These are phyloP conservation scores for Malassezia obtusa DNA, from an alignment of 1,284 basidiomycete genomes.

Conservation along the genomic window DNA sequence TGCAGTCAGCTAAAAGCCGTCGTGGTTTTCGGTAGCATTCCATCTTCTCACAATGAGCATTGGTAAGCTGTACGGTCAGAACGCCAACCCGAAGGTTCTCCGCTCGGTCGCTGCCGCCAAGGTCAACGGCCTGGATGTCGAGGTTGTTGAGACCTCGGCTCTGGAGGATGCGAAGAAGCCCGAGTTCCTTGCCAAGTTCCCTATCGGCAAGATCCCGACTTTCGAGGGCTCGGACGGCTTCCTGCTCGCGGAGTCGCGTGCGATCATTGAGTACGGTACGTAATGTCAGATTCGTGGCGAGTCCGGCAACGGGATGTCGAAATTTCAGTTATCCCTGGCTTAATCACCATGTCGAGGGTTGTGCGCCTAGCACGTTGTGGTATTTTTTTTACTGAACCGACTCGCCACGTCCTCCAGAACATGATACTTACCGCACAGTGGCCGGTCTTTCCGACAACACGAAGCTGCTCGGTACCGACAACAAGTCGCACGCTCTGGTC, in stretches of 20 bases:
- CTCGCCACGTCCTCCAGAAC: background rate
- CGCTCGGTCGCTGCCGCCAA: slow-evolving; percentile 34
- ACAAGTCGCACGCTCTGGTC: slow-evolving; percentile 53
- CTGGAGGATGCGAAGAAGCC: slow-evolving; percentile 36
- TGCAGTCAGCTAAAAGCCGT: background rate
- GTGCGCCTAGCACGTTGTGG: slow-evolving; percentile 18
- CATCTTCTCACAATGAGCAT: slow-evolving; percentile 33
- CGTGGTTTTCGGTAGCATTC: background rate
- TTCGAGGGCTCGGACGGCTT: slow-evolving; percentile 70
- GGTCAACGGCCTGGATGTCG: slow-evolving; percentile 40
- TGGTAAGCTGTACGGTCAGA: slow-evolving; percentile 40
- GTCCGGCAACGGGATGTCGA: slow-evolving; percentile 49
- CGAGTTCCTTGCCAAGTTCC: slow-evolving; percentile 40
- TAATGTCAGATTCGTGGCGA: slow-evolving; percentile 57
- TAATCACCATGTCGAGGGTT: slow-evolving; percentile 54
- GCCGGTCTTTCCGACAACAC: slow-evolving; percentile 62
- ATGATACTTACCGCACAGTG: slow-evolving; percentile 53
- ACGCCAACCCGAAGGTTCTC: slow-evolving; percentile 24
- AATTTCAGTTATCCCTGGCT: slow-evolving; percentile 48
- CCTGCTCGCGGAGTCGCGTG: slow-evolving; percentile 64
- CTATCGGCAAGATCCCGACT: slow-evolving; percentile 57
- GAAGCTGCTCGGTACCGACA: slow-evolving; percentile 59
- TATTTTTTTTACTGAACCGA: slow-evolving; percentile 10
- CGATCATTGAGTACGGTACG: slow-evolving; percentile 84
- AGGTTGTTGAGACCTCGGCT: slow-evolving; percentile 28